Percentiles rank a stretch among this genome's conserved stretches.
phyloP scores from a whole-genome alignment of 169 alveolate species.

The Perkinsus chesapeaki region DNA sequence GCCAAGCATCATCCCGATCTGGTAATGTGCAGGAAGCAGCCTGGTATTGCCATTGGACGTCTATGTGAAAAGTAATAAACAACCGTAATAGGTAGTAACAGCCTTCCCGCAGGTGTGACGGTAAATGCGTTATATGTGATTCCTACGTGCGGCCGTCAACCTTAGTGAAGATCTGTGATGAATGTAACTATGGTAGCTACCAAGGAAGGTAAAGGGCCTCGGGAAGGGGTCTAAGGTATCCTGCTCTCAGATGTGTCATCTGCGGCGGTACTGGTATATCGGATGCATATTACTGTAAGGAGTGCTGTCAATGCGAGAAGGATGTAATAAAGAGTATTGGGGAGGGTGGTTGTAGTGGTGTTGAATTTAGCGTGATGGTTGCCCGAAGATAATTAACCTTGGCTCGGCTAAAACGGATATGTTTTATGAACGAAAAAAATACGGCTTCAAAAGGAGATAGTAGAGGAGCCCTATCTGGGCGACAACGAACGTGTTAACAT shows the following conservation, averaged over 20 bases:
- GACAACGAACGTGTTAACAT: background rate
- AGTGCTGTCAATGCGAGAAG: conserved; percentile 93
- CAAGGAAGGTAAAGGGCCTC: conserved; percentile 55
- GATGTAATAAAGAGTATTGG: conserved; percentile 60
- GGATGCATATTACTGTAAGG: conserved; percentile 97
- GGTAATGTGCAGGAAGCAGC: conserved; percentile 96
- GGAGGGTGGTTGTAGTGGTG: background rate
- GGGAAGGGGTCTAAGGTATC: background rate
- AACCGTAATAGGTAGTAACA: background rate
- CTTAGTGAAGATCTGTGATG: conserved; percentile 95
- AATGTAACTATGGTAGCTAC: conserved; percentile 94
- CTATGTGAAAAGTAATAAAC: conserved; percentile 82
- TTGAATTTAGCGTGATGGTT: conserved; percentile 85
- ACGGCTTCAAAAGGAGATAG: conserved; percentile 52
- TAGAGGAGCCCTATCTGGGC: background rate
- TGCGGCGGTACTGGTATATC: conserved; percentile 98
- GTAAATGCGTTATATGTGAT: conserved; percentile 98
- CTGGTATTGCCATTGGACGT: conserved; percentile 96
- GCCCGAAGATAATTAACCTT: conserved; percentile 96
- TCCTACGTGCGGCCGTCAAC: conserved; percentile 95
- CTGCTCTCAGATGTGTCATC: conserved; percentile 81
- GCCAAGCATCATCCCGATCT: conserved; percentile 78
- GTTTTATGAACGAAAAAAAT: conserved; percentile 92
- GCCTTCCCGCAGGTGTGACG: conserved; percentile 73
- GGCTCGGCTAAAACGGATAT: conserved; percentile 96